Percentiles rank a stretch among this genome's conserved stretches.
Evolutionary conservation across 1,139 yeast genomes (phyloP).

Genomic region (Kodamaea fungicola): DNA sequence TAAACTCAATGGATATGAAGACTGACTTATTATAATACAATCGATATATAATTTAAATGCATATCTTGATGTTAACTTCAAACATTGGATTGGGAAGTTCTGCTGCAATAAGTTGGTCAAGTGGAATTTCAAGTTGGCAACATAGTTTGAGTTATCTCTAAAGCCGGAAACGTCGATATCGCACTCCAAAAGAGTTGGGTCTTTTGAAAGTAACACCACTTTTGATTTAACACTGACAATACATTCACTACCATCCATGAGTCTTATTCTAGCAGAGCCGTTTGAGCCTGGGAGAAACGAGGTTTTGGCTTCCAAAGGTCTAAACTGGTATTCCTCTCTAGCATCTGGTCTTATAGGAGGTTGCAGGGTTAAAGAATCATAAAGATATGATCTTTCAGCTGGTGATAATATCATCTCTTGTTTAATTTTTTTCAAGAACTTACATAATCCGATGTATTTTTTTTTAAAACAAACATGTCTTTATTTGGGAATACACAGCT

Average conservation of each 20-base stretch:
- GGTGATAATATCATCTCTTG: conserved; percentile 65
- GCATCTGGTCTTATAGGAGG: conserved; percentile 85
- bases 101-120: conserved; percentile 45
- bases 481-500: conserved; percentile 1
- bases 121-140: conserved; percentile 54
- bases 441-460: background rate
- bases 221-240: conserved; percentile 85
- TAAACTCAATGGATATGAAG: conserved; percentile 71
- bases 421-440: background rate
- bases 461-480: conserved; percentile 1
- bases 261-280: conserved; percentile 85
- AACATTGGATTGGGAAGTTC: conserved; percentile 45
- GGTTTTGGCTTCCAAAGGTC: conserved; percentile 82
- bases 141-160: conserved; percentile 66
- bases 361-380: conserved; percentile 60
- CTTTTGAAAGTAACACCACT: conserved; percentile 57
- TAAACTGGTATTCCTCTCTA: conserved; percentile 64
- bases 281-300: conserved; percentile 82
- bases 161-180: conserved; percentile 74
- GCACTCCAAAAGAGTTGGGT: conserved; percentile 54
- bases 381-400: conserved; percentile 78
- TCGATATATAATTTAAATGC: conserved; percentile 76
- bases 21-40: conserved; percentile 65
- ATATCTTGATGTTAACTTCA: conserved; percentile 69
- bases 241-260: conserved; percentile 90